Evolutionary conservation across 2,329 filamentous ascomycete genomes (phyloP), one percentile per base, ranked within the genome.

Genomic region (Dothidotthia symphoricarpi): DNA sequence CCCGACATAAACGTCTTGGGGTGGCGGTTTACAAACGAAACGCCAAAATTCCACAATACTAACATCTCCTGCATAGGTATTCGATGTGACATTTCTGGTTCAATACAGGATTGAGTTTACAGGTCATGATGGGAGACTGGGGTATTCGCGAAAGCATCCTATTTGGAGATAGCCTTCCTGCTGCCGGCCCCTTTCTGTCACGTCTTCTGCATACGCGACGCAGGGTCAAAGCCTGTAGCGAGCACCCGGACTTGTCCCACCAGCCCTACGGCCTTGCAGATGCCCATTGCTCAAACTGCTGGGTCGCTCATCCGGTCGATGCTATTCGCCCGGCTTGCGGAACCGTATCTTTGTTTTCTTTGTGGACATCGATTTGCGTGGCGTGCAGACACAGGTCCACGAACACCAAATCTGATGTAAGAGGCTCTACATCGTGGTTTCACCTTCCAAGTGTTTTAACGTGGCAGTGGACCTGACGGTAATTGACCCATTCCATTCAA

Each of bases 261-360:
- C 10, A 25, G 37, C 28, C 29, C 29, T 55, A 53, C 57, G 53
- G 57, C 56, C 34, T 55, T 59, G 53, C 51, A 45, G 37, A 36
- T 34, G 42, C 37, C 34, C 43, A 46, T 50, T 36, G 15, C 37
- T 29, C 24, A 31, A 38, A 35, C n/a, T 43, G 31, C 43, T 30
- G 46, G 43, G 49, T 51, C 36, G 41, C 26, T 38, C 6, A 11
- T 22, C 16, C 6, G 11, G 6, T 10, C 16, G 15, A 10, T 16
- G 8, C 31, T 25, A 39, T 39, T 36, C 22, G 36, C 11, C 3
- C 15, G 16, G 13, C n/a, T 10, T 9, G 24, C 8, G 13, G 16
- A 11, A 8, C 32, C 25, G 22, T 13, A 13, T 10, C 4, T 27
- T 19, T 12, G 4, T 15, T 17, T 27, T 26, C 28, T 26, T 22